Evolutionary conservation across 2,329 filamentous ascomycete species (phyloP).

Genomic region (Diplocarpon mali): DNA sequence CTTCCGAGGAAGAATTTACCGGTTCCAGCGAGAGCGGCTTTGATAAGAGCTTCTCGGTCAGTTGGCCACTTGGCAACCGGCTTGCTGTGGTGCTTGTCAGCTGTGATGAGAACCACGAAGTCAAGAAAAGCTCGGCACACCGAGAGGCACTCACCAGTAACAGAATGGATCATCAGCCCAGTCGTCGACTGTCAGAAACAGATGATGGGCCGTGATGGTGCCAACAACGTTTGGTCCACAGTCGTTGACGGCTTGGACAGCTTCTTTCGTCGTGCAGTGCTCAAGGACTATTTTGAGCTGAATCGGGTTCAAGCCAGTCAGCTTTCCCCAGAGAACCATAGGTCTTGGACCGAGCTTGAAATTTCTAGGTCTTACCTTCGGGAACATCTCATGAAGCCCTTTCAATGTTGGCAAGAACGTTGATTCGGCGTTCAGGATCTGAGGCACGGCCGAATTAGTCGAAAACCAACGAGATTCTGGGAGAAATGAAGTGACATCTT

Average conservation of each 20-base stretch:
- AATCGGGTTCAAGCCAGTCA: no score
- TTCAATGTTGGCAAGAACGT: slow-evolving; percentile 72
- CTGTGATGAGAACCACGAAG: no score
- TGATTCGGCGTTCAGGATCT: slow-evolving; percentile 58
- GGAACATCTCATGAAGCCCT: slow-evolving; percentile 64
- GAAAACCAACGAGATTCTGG: no score
- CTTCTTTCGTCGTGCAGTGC: slow-evolving; percentile 79
- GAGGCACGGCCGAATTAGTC: no score
- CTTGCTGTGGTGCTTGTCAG: no score
- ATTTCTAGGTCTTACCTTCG: no score
- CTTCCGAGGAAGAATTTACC: slow-evolving; percentile 58
- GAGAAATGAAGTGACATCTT: no score
- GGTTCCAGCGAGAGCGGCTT: slow-evolving; percentile 45
- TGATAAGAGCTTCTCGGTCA: slow-evolving; percentile 38
- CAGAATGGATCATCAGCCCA: slow-evolving; percentile 56
- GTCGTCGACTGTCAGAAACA: slow-evolving; percentile 59
- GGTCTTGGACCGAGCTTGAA: no score
- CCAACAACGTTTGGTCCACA: slow-evolving; percentile 68
- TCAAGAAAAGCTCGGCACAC: no score
- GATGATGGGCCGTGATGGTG: slow-evolving; percentile 26
- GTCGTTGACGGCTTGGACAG: slow-evolving; percentile 62
- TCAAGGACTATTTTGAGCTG: slow-evolving; percentile 61
- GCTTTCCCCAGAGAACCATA: no score
- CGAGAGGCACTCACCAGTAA: no score
- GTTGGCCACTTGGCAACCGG: slow-evolving; percentile 36